Evolutionary conservation across 2,329 filamentous ascomycete genomes (phyloP), one percentile per base, ranked within the genome.

Genomic region (Chrysosphaeria jannelii): DNA sequence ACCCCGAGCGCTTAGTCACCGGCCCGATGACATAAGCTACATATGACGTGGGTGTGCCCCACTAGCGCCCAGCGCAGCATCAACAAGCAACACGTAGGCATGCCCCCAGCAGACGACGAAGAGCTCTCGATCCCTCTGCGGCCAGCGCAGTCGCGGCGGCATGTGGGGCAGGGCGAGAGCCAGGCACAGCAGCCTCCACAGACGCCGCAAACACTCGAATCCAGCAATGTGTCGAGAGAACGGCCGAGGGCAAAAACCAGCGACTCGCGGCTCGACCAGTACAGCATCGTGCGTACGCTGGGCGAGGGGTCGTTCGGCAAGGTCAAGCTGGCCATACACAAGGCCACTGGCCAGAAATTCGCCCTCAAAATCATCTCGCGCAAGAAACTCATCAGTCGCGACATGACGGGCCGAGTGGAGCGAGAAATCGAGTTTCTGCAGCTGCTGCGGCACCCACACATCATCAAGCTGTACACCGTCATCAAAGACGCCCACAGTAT

Each of bases 401-500:
- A 97, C 45, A 93, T 97, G 85, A 79, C 88, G 25, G 85, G 85
- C 29, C 64, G 85, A 29, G 88, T 97, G 31, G 85, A 97, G 51
- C 64, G 85, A 34, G 85, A 97, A 52, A 97, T 97, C 35, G 79
- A 91, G 44, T 97, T 97, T 41, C 58, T 97, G 31, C 85, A 97
- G 48, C 52, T 97, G 29, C 56, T 97, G 29, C 67, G 85, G 29
- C 85, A 97, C 44, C 85, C 85, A 19, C 85, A 97, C 46, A 97
- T 97, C 42, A 97, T 97, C 53, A 97, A 97, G 48, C 58, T 97
- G 64, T 90, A 76, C 45, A 93, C 85, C 14, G 85, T 97, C 32
- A 93, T 97, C 43, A 91, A 89, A 31, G 91, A 81, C 5, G 63
- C 67, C 13, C 65, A 60, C 30, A 85, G 97, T 42, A 97, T 97